Evolutionary conservation across 2,329 filamentous ascomycete species (phyloP).

Genomic region (Botrytis porri): DNA sequence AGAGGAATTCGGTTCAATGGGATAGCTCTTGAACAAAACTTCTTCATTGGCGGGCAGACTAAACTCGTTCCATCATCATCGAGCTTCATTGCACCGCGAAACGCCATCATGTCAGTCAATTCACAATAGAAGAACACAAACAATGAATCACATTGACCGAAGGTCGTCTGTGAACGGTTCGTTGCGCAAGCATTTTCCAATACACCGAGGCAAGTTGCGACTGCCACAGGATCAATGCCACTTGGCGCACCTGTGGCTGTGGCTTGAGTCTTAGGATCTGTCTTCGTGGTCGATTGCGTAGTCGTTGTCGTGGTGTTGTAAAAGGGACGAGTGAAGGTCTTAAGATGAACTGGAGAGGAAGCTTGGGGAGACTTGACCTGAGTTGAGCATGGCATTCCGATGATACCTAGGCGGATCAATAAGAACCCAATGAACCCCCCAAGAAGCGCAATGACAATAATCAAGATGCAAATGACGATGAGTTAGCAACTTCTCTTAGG

Average conservation of each 20-base stretch:
- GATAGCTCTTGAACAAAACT: slow-evolving; percentile 4
- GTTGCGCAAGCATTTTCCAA: background rate
- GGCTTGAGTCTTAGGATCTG: background rate
- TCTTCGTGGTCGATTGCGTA: background rate
- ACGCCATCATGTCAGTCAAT: background rate
- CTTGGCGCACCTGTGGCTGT: background rate
- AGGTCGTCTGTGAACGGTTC: background rate
- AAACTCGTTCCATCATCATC: background rate
- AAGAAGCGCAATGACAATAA: background rate
- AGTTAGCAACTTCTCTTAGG: background rate
- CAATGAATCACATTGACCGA: slow-evolving; percentile 9
- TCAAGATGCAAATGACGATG: background rate
- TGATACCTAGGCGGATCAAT: background rate
- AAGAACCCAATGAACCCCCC: background rate
- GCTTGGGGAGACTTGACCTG: background rate
- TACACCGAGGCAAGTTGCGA: slow-evolving; percentile 8
- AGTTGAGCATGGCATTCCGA: slow-evolving; percentile 1
- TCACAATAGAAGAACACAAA: slow-evolving; percentile 5
- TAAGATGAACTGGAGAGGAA: background rate
- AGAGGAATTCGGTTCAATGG: background rate
- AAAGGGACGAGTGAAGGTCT: background rate
- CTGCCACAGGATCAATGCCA: background rate
- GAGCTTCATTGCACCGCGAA: background rate
- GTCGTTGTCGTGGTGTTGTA: background rate
- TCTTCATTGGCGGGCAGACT: background rate